Evolutionary conservation across 148 eudicot species (phyloP), one percentile per base, ranked within the genome.

Genomic region (Simmondsia chinensis): DNA sequence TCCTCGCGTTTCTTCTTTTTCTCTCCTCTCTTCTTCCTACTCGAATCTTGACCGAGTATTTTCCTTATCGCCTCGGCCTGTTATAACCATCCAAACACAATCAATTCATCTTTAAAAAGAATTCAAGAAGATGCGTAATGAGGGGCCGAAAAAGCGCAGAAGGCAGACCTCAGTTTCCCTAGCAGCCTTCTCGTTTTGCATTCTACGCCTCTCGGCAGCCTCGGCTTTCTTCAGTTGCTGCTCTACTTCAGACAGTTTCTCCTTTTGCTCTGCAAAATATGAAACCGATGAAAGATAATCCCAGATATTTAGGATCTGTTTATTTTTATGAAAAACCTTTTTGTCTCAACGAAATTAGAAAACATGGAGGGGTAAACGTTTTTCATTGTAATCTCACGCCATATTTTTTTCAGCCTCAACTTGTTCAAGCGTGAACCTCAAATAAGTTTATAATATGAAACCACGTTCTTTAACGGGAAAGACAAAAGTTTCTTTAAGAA

Each of bases 21-120:
- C 13, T 85, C 95, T 52, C 85, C 97, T 46, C 76, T 61, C 75
- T 85, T 91, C 79, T 74, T 85, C 75, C 95, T 65, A 60, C 59
- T 76, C 20, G 97, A 85, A 61, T 91, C 97, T 77, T 91, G 97
- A 32, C 97, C 97, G 13, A 91, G 94, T 46, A 91, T 91, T 69
- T 77, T 85, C 48, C 88, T 82, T 43, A 91, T 85, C 64, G 97
- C 97, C 73, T 91, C 97, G n/a, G 80, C 95, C 97, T 91, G 63
- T 29, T 57, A 54, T 46, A 44, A 29, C 29, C 34, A 54, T 28
- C 43, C 38, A 51, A 19, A 13, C 33, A 46, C 15, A 14, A n/a
- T 33, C 36, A 54, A 29, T 8, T 45, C 55, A 35, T 53, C 31
- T 12, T 44, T 29, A 25, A 50, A 52, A 43, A 47, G 12, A 21